These are phyloP conservation scores for Aspergillus incahuasiensis DNA, from an alignment of 495 filamentous ascomycete species.

Conservation along the genomic window DNA sequence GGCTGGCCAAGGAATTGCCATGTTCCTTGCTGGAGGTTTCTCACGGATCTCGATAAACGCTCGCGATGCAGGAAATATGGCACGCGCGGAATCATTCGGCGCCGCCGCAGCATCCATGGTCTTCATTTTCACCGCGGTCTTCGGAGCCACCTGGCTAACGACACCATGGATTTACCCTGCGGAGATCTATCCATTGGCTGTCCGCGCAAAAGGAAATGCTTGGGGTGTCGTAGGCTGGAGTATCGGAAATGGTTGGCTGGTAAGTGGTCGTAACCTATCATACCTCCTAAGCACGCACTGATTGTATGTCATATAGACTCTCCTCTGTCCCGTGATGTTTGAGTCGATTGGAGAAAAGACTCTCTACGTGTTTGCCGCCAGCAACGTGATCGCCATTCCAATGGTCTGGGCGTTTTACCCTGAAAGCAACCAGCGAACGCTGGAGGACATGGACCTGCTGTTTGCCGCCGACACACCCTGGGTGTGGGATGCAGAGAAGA, in stretches of 20 bases:
- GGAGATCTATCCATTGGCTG: conserved; percentile 66
- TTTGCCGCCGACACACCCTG: conserved; percentile 57
- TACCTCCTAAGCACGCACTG: not conserved
- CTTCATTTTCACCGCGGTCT: conserved; percentile 64
- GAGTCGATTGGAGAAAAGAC: conserved; percentile 58
- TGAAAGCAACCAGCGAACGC: conserved; percentile 61
- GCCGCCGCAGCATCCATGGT: conserved; percentile 63
- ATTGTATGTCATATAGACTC: conserved; percentile 30
- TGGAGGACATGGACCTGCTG: conserved; percentile 66
- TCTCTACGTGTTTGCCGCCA: conserved; percentile 60
- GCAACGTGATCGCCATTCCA: conserved; percentile 58
- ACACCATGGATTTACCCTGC: conserved; percentile 69
- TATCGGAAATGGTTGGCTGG: conserved; percentile 65
- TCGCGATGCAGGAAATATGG: conserved; percentile 36
- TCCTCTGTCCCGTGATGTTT: conserved; percentile 64
- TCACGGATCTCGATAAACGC: conserved; percentile 49
- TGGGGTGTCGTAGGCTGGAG: conserved; percentile 72
- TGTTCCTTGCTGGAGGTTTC: conserved; percentile 56
- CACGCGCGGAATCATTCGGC: conserved; percentile 49
- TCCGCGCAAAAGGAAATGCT: conserved; percentile 67
- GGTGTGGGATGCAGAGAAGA: conserved; percentile 62
- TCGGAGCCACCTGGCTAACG: conserved; percentile 69
- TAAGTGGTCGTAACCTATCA: conserved; percentile 17
- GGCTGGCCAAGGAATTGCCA: conserved; percentile 56
- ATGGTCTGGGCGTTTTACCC: conserved; percentile 68